These are phyloP conservation scores for Coemansia sp. DNA, from an alignment of 192 early-diverging fungal genomes.

Conservation along the genomic window DNA sequence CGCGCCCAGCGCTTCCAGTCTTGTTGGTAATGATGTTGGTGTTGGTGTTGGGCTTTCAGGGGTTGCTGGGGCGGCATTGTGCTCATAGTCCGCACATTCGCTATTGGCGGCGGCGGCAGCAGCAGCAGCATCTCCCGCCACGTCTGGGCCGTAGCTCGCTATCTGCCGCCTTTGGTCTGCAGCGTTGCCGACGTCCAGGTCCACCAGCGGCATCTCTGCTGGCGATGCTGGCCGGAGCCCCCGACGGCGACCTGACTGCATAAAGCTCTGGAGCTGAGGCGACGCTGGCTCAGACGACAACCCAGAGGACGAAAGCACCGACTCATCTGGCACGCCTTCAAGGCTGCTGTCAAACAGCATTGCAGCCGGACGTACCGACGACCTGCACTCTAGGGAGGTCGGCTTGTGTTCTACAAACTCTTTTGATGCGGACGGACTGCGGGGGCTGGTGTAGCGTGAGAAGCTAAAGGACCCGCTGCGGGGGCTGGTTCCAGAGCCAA, in stretches of 20 bases:
- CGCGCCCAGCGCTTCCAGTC: too few relatives aligned
- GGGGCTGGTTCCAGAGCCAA: conserved; percentile 1
- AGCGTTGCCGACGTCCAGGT: not conserved
- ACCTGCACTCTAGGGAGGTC: conserved; percentile 16
- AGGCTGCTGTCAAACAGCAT: not conserved
- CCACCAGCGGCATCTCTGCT: not conserved
- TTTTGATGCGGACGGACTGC: conserved; percentile 20
- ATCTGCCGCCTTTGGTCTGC: not conserved
- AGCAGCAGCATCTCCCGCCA: not conserved
- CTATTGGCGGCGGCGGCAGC: not conserved
- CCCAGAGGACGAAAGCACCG: not conserved
- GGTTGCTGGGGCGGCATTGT: not conserved
- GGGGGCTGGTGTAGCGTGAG: conserved; percentile 15
- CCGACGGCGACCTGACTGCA: not conserved
- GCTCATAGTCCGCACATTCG: not conserved
- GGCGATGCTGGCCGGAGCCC: not conserved
- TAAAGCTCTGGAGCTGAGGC: conserved; percentile 13
- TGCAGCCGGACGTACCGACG: conserved; percentile 18
- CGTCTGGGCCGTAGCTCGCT: not conserved
- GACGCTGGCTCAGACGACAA: conserved; percentile 23
- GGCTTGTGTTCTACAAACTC: conserved; percentile 22
- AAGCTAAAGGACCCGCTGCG: conserved; percentile 3
- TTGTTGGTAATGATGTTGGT: not conserved
- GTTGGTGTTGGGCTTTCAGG: not conserved
- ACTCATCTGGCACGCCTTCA: not conserved